Evolutionary conservation across 148 eudicot species (phyloP).

Genomic region (Spergularia bocconei): DNA sequence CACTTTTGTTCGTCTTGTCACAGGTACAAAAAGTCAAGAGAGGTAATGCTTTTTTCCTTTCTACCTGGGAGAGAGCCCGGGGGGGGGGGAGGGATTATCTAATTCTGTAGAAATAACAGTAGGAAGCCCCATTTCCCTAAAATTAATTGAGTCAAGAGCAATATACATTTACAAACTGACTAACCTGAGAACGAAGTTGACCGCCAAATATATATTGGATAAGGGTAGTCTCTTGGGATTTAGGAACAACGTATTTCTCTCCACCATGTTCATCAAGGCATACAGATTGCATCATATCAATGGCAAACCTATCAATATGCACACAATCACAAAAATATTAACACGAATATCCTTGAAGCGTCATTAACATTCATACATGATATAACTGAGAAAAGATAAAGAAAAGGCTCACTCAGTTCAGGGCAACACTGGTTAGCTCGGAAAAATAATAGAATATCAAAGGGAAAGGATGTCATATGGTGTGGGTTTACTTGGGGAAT

Average conservation of each 20-base stretch:
- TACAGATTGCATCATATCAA: slow-evolving; percentile 90
- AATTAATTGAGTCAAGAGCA: no score
- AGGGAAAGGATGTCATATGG: no score
- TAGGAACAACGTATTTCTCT: slow-evolving; percentile 65
- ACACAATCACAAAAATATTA: not conserved
- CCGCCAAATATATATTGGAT: slow-evolving; percentile 97
- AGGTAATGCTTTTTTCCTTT: not conserved
- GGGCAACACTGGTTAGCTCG: not conserved
- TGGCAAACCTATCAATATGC: slow-evolving; percentile 61
- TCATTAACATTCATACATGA: not conserved
- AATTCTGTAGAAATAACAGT: no score
- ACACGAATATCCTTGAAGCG: not conserved
- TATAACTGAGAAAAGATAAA: not conserved
- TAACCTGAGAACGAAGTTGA: slow-evolving; percentile 92
- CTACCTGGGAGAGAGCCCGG: no score
- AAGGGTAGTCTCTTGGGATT: slow-evolving; percentile 82
- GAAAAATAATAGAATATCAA: not conserved
- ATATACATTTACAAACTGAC: slow-evolving; percentile 2
- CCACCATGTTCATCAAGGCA: slow-evolving; percentile 95
- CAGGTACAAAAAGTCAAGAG: not conserved
- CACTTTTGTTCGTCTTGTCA: not conserved
- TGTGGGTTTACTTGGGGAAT: no score
- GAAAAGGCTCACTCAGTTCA: not conserved
- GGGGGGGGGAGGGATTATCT: no score
- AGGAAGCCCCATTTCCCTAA: no score